phyloP scores from a whole-genome alignment of 2,329 filamentous ascomycete species.

The Verticillium dahliae region DNA sequence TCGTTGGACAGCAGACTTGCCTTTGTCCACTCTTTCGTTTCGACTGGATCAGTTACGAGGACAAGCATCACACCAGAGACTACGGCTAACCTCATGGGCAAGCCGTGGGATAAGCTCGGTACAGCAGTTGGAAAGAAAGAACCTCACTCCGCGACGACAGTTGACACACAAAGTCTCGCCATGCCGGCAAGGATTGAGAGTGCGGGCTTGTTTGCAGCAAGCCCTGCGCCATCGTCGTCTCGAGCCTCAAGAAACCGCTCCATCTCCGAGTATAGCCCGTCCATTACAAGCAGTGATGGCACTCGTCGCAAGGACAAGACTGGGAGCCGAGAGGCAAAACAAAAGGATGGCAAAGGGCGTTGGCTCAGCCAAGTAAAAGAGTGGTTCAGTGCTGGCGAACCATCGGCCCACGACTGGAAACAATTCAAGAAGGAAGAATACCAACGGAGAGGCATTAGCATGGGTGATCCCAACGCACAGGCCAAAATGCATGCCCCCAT shows the following conservation, averaged over 20 bases:
- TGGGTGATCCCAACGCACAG: slow-evolving; percentile 34
- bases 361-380: slow-evolving; percentile 39
- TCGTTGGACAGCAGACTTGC: slow-evolving; percentile 3
- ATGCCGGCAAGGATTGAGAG: not conserved
- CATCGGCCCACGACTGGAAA: slow-evolving; percentile 41
- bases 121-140: slow-evolving; percentile 6
- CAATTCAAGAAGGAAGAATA: slow-evolving; percentile 36
- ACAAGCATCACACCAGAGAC: slow-evolving; percentile 4
- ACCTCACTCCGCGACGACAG: slow-evolving; percentile 4
- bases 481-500: slow-evolving; percentile 40
- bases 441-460: slow-evolving; percentile 34
- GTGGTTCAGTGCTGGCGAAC: slow-evolving; percentile 43
- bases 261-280: slow-evolving; percentile 17
- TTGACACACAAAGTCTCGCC: not conserved
- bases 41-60: slow-evolving; percentile 6
- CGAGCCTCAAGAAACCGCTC: not conserved
- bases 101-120: not conserved
- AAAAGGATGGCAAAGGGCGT: slow-evolving; percentile 19
- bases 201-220: not conserved
- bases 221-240: not conserved
- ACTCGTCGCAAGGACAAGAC: not conserved
- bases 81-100: not conserved
- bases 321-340: slow-evolving; percentile 15
- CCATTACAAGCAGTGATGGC: slow-evolving; percentile 12
- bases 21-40: not conserved